Conservation (phyloP, 2,329 filamentous ascomycete species). For the Fusarium chlamydosporum region DNA sequence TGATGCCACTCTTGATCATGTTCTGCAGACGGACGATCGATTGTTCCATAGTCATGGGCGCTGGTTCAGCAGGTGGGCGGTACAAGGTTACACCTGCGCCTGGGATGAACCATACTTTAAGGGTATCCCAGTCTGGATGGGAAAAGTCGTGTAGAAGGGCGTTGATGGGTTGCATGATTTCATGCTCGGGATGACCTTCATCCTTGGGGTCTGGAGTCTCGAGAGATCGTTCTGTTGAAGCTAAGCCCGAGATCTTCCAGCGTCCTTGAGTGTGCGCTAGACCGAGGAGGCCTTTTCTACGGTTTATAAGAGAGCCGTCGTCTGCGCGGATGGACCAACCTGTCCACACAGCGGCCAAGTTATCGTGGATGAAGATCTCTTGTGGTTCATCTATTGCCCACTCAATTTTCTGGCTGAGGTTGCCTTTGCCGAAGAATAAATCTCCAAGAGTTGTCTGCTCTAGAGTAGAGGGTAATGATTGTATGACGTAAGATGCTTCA, state of each 20-base stretch:
- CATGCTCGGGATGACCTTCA: not conserved
- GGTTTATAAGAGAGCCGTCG: not conserved
- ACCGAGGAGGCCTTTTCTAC: conserved; percentile 23
- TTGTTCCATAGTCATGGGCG: conserved; percentile 30
- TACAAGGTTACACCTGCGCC: conserved; percentile 15
- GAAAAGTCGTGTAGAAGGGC: conserved; percentile 30
- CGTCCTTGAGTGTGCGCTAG: conserved; percentile 7
- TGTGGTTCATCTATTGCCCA: conserved; percentile 22
- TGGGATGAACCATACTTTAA: conserved; percentile 27
- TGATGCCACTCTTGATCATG: conserved; percentile 15
- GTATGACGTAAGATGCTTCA: conserved; percentile 29
- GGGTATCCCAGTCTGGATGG: conserved; percentile 11
- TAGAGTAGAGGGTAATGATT: conserved; percentile 3
- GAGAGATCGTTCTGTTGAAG: not conserved
- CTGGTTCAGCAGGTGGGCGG: conserved; percentile 8
- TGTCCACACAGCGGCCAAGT: conserved; percentile 14
- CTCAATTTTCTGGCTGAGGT: not conserved
- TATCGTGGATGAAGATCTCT: conserved; percentile 3
- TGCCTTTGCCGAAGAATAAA: not conserved
- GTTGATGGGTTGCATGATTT: conserved; percentile 23
- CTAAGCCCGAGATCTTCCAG: conserved; percentile 23
- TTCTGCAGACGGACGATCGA: conserved; percentile 20
- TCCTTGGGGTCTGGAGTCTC: not conserved
- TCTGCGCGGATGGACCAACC: conserved; percentile 9
- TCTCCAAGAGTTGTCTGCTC: conserved; percentile 23